Percentiles rank a stretch among this genome's conserved stretches.
Conservation (phyloP, 352 stramenopile species). For the Pythium apleroticum region DNA sequence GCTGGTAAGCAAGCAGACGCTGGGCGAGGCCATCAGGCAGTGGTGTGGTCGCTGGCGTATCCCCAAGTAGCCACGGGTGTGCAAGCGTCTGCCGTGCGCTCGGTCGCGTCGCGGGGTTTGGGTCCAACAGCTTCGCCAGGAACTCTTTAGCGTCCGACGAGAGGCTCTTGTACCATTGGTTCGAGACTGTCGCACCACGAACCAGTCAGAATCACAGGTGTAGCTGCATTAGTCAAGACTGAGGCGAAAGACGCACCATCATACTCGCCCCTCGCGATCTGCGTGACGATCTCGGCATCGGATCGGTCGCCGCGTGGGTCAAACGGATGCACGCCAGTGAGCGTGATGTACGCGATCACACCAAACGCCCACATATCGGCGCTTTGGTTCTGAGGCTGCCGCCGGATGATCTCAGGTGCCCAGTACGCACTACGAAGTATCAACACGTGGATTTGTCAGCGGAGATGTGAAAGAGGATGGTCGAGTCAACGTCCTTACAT, state of each 20-base stretch:
- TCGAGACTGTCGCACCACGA: constrained; percentile 36
- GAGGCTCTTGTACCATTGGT: constrained; percentile 65
- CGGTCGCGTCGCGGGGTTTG: constrained; percentile 46
- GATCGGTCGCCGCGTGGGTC: constrained; percentile 69
- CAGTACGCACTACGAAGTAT: constrained; percentile 58
- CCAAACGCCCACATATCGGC: constrained; percentile 85
- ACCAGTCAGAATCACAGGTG: background rate
- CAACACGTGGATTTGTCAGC: constrained; percentile 3
- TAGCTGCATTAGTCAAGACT: background rate
- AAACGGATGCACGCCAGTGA: constrained; percentile 77
- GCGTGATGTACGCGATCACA: constrained; percentile 72
- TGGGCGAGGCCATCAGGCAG: constrained; percentile 48
- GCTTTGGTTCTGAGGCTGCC: constrained; percentile 62
- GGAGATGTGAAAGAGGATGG: background rate
- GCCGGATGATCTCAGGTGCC: constrained; percentile 76
- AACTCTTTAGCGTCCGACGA: constrained; percentile 65
- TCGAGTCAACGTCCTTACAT: constrained; percentile 38
- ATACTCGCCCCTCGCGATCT: constrained; percentile 56
- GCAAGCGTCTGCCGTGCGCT: constrained; percentile 56
- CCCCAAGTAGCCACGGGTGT: constrained; percentile 60
- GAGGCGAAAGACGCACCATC: constrained; percentile 36
- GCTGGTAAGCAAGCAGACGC: constrained; percentile 61
- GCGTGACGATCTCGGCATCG: constrained; percentile 66
- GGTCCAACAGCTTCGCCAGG: constrained; percentile 48
- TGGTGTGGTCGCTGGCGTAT: constrained; percentile 41